These are phyloP conservation scores for Silene latifolia DNA, from an alignment of 148 eudicot genomes.

Conservation along the genomic window DNA sequence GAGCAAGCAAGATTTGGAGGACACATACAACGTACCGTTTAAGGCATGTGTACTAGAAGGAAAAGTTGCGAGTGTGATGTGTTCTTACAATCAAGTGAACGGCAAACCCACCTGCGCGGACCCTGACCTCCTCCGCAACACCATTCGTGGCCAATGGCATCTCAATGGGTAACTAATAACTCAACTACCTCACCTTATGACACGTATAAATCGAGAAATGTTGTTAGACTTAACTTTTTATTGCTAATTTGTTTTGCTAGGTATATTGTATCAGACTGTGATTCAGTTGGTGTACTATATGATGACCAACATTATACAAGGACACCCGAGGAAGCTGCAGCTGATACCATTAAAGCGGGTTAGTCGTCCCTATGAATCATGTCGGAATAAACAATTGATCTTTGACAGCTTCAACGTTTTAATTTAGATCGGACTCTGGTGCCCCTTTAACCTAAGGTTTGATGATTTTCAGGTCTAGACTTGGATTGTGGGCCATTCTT, in stretches of 20 bases:
- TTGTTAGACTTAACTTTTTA: not conserved
- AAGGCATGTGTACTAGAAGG: slow-evolving; percentile 89
- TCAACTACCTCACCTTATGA: not conserved
- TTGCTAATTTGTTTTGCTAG: slow-evolving; percentile 23
- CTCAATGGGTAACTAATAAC: slow-evolving; percentile 63
- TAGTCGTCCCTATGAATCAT: not conserved
- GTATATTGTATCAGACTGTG: slow-evolving; percentile 87
- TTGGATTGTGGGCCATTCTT: slow-evolving; percentile 96
- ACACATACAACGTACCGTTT: slow-evolving; percentile 91
- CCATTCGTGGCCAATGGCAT: slow-evolving; percentile 83
- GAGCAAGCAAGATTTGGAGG: slow-evolving; percentile 83
- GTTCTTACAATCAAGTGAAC: slow-evolving; percentile 93
- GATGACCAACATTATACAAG: slow-evolving; percentile 65
- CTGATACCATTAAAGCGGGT: slow-evolving; percentile 70
- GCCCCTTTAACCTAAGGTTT: not conserved
- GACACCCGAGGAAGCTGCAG: slow-evolving; percentile 84
- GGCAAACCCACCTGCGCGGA: slow-evolving; percentile 96
- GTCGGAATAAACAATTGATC: not conserved
- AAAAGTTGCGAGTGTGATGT: slow-evolving; percentile 89
- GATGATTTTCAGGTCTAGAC: slow-evolving; percentile 50
- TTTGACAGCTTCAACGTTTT: too few relatives aligned
- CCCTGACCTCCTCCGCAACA: slow-evolving; percentile 60
- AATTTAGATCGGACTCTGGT: not conserved
- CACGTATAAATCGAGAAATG: not conserved
- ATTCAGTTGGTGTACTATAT: slow-evolving; percentile 62